Conservation (phyloP, 2,329 filamentous ascomycete genomes). For the Aspergillus sp. region DNA sequence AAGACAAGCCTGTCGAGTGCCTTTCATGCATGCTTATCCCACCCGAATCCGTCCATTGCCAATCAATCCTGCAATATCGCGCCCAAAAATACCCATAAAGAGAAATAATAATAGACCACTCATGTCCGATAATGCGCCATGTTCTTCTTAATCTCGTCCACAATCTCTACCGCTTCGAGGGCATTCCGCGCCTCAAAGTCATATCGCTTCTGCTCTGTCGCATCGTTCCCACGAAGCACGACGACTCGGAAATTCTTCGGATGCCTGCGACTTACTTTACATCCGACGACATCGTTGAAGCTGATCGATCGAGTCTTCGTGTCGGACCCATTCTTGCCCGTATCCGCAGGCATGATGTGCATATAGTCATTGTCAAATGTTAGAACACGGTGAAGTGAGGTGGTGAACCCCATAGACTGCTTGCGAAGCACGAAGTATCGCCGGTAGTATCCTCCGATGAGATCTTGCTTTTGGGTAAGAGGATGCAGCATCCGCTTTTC, state of each 20-base stretch:
- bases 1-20: neutral
- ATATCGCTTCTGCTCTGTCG: conserved; percentile 64
- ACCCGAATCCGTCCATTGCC: neutral
- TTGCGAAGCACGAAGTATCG: conserved; percentile 65
- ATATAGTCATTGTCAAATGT: conserved; percentile 66
- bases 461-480: conserved; percentile 48
- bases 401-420: conserved; percentile 64
- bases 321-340: conserved; percentile 54
- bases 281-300: conserved; percentile 63
- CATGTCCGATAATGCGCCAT: conserved; percentile 48
- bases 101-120: conserved; percentile 5
- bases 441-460: conserved; percentile 54
- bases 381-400: conserved; percentile 59
- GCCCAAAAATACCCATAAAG: neutral
- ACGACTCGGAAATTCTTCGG: conserved; percentile 63
- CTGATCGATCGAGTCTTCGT: conserved; percentile 62
- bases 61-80: neutral
- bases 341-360: conserved; percentile 60
- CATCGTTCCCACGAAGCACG: conserved; percentile 61
- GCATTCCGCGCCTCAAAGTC: conserved; percentile 63
- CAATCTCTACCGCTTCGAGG: conserved; percentile 61
- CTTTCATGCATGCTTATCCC: conserved; percentile 1
- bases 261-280: conserved; percentile 64
- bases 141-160: conserved; percentile 62
- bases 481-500: conserved; percentile 45